Base-by-base conservation (phyloP, 768 basidiomycete genomes). In the Coprinopsis cinerea region DNA sequence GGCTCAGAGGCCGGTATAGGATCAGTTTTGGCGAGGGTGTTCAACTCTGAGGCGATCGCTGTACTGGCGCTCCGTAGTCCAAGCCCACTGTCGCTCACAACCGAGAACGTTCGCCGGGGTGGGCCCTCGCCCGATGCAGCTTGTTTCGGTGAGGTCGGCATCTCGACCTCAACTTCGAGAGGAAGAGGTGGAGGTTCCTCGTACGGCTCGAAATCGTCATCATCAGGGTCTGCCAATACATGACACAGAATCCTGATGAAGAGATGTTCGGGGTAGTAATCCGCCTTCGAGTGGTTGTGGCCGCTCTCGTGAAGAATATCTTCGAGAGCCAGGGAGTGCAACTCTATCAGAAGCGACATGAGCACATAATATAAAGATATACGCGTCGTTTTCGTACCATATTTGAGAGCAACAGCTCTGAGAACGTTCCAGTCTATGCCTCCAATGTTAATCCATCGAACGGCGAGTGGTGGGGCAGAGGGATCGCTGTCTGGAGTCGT, bases 311-410 rank as follows among this genome's bases (percentile, higher is more conserved):
- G 77, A 3, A 85, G 67, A 25, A 84, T 69, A 55, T 85, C 84
- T 60, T 86, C 82, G 24, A 87, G 63, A 0, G 81, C 77, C 7
- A 85, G 75, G 0, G 81, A 79, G 59, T 85, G 83, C 22, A 86
- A 63, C 53, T 82, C 81, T 83, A 46, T 20, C 11, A 23, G 22
- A 24, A 60, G 22, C 9, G 24, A 43, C 48, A 34, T 30, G 42
- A 20, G 44, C n/a, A 32, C 1, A 26, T 26, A 25, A n/a, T 23
- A 27, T 23, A 27, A 4, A 28, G 39, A 59, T 61, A 20, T 65
- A 11, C 1, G n/a, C 23, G 30, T 40, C 30, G 18, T 25, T 26
- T 1, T 61, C 70, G 52, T 49, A 82, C 82, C 75, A 56, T 81
- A 83, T 55, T 70, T 72, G 9, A 83, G 57, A 24, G 80, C 78